phyloP scores from a whole-genome alignment of 257 asterid species.

The Nicotiana tomentosiformis region DNA sequence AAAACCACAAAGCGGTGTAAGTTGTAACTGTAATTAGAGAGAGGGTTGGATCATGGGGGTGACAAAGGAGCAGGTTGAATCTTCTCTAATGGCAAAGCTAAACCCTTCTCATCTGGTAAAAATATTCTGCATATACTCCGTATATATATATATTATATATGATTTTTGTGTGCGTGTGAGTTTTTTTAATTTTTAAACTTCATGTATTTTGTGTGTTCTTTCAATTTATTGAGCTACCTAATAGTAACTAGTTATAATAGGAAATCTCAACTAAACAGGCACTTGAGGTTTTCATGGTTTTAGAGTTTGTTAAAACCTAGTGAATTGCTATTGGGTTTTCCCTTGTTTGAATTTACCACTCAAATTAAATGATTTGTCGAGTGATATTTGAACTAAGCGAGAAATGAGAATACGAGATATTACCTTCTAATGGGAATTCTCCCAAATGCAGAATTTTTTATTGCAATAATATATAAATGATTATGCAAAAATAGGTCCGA shows the following conservation, averaged over 20 bases:
- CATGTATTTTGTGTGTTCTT: background rate
- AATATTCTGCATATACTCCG: background rate
- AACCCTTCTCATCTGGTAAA: slow-evolving; percentile 70
- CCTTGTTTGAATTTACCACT: background rate
- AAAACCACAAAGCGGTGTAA: background rate
- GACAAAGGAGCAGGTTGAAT: slow-evolving; percentile 68
- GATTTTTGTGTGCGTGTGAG: background rate
- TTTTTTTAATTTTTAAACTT: background rate
- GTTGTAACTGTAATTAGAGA: background rate
- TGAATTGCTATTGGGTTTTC: background rate
- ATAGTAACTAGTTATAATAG: background rate
- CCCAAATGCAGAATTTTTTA: background rate
- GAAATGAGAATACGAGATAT: background rate
- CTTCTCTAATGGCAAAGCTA: slow-evolving; percentile 55
- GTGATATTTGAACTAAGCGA: background rate
- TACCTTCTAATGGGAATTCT: background rate
- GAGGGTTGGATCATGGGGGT: slow-evolving; percentile 43
- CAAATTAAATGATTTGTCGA: background rate
- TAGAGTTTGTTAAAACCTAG: background rate
- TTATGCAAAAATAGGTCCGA: background rate
- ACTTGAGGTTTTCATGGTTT: background rate
- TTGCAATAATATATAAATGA: background rate
- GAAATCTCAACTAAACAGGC: background rate
- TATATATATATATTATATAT: background rate
- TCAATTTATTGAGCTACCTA: background rate